Base-by-base conservation (phyloP, 208 protist species). In the Spongospora subterranea region DNA sequence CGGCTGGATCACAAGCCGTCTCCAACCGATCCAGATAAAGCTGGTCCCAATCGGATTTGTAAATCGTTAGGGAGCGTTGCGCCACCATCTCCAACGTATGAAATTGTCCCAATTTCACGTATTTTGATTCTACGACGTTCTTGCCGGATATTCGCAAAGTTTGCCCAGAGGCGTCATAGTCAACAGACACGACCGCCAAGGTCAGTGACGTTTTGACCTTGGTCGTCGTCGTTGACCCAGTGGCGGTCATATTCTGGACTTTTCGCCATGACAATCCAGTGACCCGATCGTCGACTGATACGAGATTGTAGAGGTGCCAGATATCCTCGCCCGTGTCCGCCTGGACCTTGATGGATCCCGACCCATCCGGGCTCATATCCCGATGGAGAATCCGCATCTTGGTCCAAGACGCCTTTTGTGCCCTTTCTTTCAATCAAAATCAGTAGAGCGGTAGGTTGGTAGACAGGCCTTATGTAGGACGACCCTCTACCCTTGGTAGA, bases 301-400 rank as follows among this genome's bases (percentile, higher is more conserved):
- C 38, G 32, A 89, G 6, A 45, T 89, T 89, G 88, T 89, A 89
- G 17, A 89, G 46, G 32, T 89, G 88, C 88, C 88, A 89, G 32
- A 89, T 76, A n/a, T 89, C 88, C 45, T 89, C 88, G 46, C 38
- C 29, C 6, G 46, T 71, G 11, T 89, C 88, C 29, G 50, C 13
- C 54, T 89, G 50, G 38, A 89, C 11, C 29, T 65, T 6, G 54
- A 89, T 89, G 32, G 54, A 65, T 6, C 88, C 88, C 6, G 29
- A 38, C 13, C 54, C 17, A n/a, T 89, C 88, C n/a, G 46, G 46
- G 32, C n/a, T 45, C n/a, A 89, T 20, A 6, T 71, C 13, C 6
- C 39, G 32, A 45, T 60, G 29, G 1, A 89, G 88, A 20, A 89
- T n/a, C 32, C n/a, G 6, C 88, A 89, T 89, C 6, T 88, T 88